Base-by-base conservation (phyloP, 2,329 filamentous ascomycete genomes). In the Ophiostoma tasmaniense region DNA sequence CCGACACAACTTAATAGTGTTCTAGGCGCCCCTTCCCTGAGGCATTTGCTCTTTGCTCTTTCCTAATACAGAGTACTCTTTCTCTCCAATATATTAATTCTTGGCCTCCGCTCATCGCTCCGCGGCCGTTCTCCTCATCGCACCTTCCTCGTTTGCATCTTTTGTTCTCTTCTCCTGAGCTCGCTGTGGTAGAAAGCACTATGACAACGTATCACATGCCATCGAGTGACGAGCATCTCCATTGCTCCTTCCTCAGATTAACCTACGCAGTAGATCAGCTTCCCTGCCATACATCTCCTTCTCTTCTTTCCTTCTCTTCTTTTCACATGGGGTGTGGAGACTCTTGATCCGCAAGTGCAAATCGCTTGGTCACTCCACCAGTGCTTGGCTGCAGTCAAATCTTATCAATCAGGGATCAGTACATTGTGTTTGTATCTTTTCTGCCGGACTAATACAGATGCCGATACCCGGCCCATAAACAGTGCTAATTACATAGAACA, bases 401-500 rank as follows among this genome's bases (percentile, higher is more conserved):
- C 69, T 70, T 70, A 70, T 70, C 69, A 70, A 70, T 70, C 69
- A 69, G 55, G 8, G 50, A 70, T 70, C 67, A 70, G 69, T 68
- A 68, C 67, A 45, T 64, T 1, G 35, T 0, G 5, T 13, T 7
- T 65, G 64, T 45, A 45, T 25, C n/a, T 25, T 39, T 28, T 25
- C 22, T 28, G 6, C 14, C 66, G 64, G 64, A 62, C 33, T 45
- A 66, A 67, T 25, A 42, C 8, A n/a, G 30, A 35, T 30, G 66
- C 61, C 55, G 33, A 10, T 30, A 13, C 61, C 61, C 61, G 61
- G 8, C 20, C 25, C 11, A 20, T 14, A 28, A 13, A 35, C 62
- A 59, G 67, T 66, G 45, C 45, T 13, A 13, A n/a, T n/a, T 13
- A 14, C 7, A 1, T 1, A 6, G 2, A 6, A 64, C 8, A 52